Evolutionary conservation across 2,329 filamentous ascomycete genomes (phyloP).

Genomic region (Tolypocladium nubicola): DNA sequence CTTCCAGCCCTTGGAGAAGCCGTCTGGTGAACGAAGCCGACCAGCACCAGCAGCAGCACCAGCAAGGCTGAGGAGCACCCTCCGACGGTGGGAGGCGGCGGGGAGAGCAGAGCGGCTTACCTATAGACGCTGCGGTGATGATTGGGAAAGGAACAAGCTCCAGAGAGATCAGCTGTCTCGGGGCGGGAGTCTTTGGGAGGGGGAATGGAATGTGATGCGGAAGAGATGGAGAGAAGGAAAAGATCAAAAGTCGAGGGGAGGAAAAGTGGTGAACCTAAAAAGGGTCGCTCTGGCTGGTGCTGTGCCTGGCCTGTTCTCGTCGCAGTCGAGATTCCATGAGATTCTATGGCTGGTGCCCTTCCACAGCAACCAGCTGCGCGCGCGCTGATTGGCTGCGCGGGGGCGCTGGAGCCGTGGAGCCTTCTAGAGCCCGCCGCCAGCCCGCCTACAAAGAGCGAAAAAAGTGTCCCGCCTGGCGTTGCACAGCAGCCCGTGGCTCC

Average conservation of each 20-base stretch:
- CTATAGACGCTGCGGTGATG: constrained; percentile 9
- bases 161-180: constrained; percentile 6
- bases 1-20: not conserved
- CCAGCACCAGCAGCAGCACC: not conserved
- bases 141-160: constrained; percentile 3
- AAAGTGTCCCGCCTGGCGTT: not conserved
- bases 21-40: no score
- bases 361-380: constrained; percentile 10
- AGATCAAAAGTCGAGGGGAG: constrained; percentile 12
- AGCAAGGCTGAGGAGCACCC: not conserved
- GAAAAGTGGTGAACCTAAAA: constrained; percentile 22
- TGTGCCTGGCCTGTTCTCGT: constrained; percentile 14
- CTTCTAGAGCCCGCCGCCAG: constrained; percentile 12
- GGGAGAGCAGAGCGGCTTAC: constrained; percentile 6
- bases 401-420: constrained; percentile 10
- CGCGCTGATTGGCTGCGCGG: constrained; percentile 14
- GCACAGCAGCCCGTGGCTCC: not conserved
- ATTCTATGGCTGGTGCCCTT: constrained; percentile 28
- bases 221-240: constrained; percentile 11
- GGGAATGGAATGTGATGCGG: constrained; percentile 9
- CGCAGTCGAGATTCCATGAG: constrained; percentile 30
- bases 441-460: not conserved
- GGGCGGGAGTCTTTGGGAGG: not conserved
- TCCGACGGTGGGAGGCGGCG: not conserved
- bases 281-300: constrained; percentile 12